Percentiles rank a stretch among this genome's conserved stretches.
These are phyloP conservation scores for Podospora conica DNA, from an alignment of 495 filamentous ascomycete genomes.

Conservation along the genomic window DNA sequence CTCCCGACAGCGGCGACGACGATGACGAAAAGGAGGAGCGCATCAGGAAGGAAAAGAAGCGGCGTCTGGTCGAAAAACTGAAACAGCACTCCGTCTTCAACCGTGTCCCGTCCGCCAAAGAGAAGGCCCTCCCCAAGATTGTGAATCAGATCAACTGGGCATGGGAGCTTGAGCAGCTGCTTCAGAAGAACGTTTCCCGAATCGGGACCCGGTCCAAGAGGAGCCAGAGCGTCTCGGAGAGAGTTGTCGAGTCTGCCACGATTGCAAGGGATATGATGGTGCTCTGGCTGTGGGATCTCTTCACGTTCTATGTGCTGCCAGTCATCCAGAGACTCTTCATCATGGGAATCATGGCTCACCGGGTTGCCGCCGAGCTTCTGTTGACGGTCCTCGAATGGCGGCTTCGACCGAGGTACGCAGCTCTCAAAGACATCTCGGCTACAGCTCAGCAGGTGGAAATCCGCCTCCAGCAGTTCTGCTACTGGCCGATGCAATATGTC, in stretches of 20 bases:
- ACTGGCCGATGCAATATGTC: conserved; percentile 95
- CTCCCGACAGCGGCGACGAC: conserved; percentile 46
- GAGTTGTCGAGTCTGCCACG: conserved; percentile 88
- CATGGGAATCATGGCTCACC: conserved; percentile 70
- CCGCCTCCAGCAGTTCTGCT: conserved; percentile 95
- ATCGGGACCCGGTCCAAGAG: conserved; percentile 75
- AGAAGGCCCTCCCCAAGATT: conserved; percentile 70
- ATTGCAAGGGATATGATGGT: conserved; percentile 72
- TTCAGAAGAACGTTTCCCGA: conserved; percentile 80
- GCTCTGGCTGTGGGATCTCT: conserved; percentile 61
- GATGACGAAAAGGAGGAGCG: conserved; percentile 59
- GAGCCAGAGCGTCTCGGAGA: conserved; percentile 85
- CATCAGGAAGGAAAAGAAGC: conserved; percentile 46
- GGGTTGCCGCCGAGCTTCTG: conserved; percentile 72
- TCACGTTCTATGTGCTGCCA: conserved; percentile 73
- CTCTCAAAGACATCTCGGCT: conserved; percentile 90
- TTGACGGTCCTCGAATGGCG: conserved; percentile 84
- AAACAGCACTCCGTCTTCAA: conserved; percentile 78
- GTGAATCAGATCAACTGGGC: conserved; percentile 96
- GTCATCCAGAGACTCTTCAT: conserved; percentile 68
- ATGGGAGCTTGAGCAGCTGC: conserved; percentile 73
- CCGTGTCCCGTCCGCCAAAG: conserved; percentile 72
- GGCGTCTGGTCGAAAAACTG: conserved; percentile 75
- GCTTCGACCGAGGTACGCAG: conserved; percentile 68
- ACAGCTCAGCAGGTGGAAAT: conserved; percentile 99